These are phyloP conservation scores for Xylaria flabelliformis DNA, from an alignment of 495 filamentous ascomycete genomes.

Conservation along the genomic window DNA sequence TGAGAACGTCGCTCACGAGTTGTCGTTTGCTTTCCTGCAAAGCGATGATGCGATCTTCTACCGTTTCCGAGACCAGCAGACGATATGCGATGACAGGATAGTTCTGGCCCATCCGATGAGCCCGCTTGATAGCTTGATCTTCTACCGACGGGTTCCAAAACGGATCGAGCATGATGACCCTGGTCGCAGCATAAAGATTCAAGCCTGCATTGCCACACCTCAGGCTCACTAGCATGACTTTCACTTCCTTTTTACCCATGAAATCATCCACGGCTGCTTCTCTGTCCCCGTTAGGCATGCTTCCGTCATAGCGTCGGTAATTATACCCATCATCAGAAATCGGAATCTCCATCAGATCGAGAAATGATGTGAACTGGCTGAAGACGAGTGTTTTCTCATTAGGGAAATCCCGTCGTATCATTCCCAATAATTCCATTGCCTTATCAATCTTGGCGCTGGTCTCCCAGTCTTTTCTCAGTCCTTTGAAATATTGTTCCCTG, in stretches of 20 bases:
- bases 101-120: slow-evolving; percentile 87
- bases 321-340: slow-evolving; percentile 66
- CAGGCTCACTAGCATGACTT: slow-evolving; percentile 85
- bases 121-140: slow-evolving; percentile 92
- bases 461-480: slow-evolving; percentile 69
- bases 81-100: slow-evolving; percentile 79
- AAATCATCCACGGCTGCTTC: slow-evolving; percentile 77
- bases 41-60: slow-evolving; percentile 87
- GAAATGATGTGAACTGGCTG: slow-evolving; percentile 87
- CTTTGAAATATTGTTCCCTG: slow-evolving; percentile 61
- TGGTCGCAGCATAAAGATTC: slow-evolving; percentile 84
- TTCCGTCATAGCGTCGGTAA: slow-evolving; percentile 85
- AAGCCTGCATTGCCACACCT: slow-evolving; percentile 92
- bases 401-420: slow-evolving; percentile 37
- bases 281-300: slow-evolving; percentile 73
- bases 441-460: slow-evolving; percentile 78
- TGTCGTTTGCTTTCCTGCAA: slow-evolving; percentile 86
- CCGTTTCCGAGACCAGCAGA: slow-evolving; percentile 75
- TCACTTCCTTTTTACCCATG: slow-evolving; percentile 65
- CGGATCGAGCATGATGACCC: slow-evolving; percentile 91
- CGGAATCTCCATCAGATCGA: slow-evolving; percentile 93
- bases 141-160: slow-evolving; percentile 98
- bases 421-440: slow-evolving; percentile 67
- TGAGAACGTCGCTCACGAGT: slow-evolving; percentile 80
- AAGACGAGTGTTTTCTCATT: slow-evolving; percentile 90